Evolutionary conservation across 2,329 filamentous ascomycete species (phyloP).

Genomic region (Cladosporium velox): DNA sequence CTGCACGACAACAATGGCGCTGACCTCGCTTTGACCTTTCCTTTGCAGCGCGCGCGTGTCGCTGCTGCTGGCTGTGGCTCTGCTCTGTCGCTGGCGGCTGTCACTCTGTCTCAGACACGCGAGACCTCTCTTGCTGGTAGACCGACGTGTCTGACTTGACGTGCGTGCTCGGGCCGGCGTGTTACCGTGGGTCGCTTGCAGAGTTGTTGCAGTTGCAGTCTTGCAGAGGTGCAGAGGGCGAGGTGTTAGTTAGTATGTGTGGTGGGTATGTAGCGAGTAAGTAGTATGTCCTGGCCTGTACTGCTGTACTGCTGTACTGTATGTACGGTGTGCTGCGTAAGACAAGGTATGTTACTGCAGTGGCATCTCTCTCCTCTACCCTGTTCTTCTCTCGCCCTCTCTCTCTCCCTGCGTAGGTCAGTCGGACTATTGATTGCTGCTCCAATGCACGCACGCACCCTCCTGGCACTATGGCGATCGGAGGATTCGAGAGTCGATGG

Average conservation of each 20-base stretch:
- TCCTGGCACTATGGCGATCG: conserved; percentile 10
- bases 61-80: background rate
- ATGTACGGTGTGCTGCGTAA: background rate
- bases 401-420: background rate
- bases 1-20: conserved; percentile 17
- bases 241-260: background rate
- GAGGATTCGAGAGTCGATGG: conserved; percentile 8
- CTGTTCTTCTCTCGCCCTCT: background rate
- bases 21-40: conserved; percentile 1
- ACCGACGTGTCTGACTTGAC: conserved; percentile 3
- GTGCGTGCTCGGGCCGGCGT: conserved; percentile 4
- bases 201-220: background rate
- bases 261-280: background rate
- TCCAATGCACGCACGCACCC: background rate
- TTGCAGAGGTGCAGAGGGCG: background rate
- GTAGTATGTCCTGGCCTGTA: background rate
- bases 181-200: conserved; percentile 3
- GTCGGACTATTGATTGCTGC: background rate
- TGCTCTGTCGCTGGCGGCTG: background rate
- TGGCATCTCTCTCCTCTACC: background rate
- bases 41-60: background rate
- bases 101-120: conserved; percentile 8
- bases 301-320: background rate
- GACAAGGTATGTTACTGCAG: background rate
- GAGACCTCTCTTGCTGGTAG: conserved; percentile 6